These are phyloP conservation scores for Termitomyces sp. DNA, from an alignment of 768 basidiomycete species.

Conservation along the genomic window DNA sequence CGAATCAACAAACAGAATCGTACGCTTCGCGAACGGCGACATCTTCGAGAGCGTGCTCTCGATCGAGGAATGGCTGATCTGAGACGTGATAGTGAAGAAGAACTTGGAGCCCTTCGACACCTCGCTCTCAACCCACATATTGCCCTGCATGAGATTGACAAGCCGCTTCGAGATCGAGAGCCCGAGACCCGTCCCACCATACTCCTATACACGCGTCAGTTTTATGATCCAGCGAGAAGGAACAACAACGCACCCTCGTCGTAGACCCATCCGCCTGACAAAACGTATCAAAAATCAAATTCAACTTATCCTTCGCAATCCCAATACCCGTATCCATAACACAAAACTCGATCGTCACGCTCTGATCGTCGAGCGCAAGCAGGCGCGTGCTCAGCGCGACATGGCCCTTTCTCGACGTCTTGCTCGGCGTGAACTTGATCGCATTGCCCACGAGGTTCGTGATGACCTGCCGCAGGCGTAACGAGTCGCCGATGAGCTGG, in stretches of 20 bases:
- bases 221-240: conserved; percentile 13
- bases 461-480: conserved; percentile 92
- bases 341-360: conserved; percentile 93
- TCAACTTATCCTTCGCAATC: conserved; percentile 97
- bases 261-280: conserved; percentile 99
- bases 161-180: conserved; percentile 97
- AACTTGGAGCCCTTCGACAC: conserved; percentile 91
- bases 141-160: conserved; percentile 95
- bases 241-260: conserved; percentile 61
- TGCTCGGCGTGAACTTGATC: conserved; percentile 93
- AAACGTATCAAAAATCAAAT: conserved; percentile 98
- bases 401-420: conserved; percentile 76
- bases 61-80: conserved; percentile 72
- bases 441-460: conserved; percentile 95
- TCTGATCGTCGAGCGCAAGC: conserved; percentile 74
- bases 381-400: conserved; percentile 88
- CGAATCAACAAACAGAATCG: conserved; percentile 92
- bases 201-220: conserved; percentile 57
- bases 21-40: conserved; percentile 82
- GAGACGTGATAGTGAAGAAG: conserved; percentile 94
- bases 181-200: conserved; percentile 95
- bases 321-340: conserved; percentile 98
- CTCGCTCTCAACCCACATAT: conserved; percentile 98
- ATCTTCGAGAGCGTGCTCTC: conserved; percentile 78
- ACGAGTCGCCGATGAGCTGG: conserved; percentile 93